Evolutionary conservation across 768 basidiomycete species (phyloP).

Genomic region (Boletus reticuloceps): DNA sequence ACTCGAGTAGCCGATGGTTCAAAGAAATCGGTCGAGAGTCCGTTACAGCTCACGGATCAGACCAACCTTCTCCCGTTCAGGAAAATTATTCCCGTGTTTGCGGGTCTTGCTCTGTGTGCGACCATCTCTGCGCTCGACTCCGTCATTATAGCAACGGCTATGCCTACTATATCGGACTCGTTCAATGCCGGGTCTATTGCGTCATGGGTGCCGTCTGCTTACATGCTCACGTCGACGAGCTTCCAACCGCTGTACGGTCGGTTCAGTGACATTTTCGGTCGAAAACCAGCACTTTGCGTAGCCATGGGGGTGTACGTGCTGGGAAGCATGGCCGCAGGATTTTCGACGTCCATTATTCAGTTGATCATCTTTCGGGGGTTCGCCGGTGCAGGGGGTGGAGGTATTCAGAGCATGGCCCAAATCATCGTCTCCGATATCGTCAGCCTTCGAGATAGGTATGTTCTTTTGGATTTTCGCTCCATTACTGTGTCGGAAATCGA

Average conservation of each 20-base stretch:
- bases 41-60: slow-evolving; percentile 57
- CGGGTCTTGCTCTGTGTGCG: slow-evolving; percentile 58
- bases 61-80: slow-evolving; percentile 70
- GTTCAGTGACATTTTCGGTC: slow-evolving; percentile 65
- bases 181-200: slow-evolving; percentile 48
- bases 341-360: slow-evolving; percentile 61
- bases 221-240: slow-evolving; percentile 56
- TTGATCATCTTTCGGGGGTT: slow-evolving; percentile 69
- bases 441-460: slow-evolving; percentile 60
- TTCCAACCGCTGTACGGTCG: slow-evolving; percentile 51
- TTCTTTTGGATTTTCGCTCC: background rate
- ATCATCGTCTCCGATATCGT: slow-evolving; percentile 75
- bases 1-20: background rate
- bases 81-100: slow-evolving; percentile 61
- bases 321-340: slow-evolving; percentile 65
- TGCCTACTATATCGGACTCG: slow-evolving; percentile 65
- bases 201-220: slow-evolving; percentile 74
- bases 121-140: slow-evolving; percentile 65
- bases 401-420: slow-evolving; percentile 65
- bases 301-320: slow-evolving; percentile 64
- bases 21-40: background rate
- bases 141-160: slow-evolving; percentile 69
- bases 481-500: background rate
- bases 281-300: slow-evolving; percentile 56
- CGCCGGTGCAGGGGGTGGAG: slow-evolving; percentile 70